phyloP scores from a whole-genome alignment of 192 early-diverging fungal genomes.

The Coemansia nantahalensis region DNA sequence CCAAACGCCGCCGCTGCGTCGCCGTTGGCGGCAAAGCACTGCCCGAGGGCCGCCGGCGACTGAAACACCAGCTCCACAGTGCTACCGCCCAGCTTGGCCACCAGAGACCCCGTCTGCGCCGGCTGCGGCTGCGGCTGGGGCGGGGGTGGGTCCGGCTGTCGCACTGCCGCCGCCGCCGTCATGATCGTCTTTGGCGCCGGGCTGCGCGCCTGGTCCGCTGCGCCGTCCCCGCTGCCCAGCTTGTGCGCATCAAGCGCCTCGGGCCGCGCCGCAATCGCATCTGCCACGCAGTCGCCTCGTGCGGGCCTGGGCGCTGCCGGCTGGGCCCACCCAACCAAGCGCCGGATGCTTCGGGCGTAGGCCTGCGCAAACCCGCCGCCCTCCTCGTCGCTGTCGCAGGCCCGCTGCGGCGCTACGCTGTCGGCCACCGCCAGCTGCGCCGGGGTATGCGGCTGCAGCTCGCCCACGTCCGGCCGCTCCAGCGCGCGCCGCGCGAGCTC shows the following conservation, averaged over 20 bases:
- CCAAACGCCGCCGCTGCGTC: conserved; percentile 19
- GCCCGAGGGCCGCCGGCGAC: conserved; percentile 15
- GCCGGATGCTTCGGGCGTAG: no score
- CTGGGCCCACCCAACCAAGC: no score
- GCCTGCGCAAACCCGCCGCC: background rate
- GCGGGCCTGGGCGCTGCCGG: no score
- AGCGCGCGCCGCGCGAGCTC: conserved; percentile 23
- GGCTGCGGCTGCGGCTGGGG: no score
- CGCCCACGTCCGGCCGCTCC: background rate
- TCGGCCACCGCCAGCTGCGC: background rate
- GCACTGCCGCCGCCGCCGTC: conserved; percentile 23
- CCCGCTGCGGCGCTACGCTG: background rate
- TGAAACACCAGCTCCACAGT: conserved; percentile 21
- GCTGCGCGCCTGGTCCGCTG: background rate
- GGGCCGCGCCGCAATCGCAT: no score
- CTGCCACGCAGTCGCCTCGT: no score
- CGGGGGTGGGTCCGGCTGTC: no score
- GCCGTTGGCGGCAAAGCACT: conserved; percentile 23
- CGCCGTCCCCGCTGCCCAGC: no score
- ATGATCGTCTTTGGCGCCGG: background rate
- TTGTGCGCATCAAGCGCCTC: no score
- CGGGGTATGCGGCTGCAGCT: conserved; percentile 19
- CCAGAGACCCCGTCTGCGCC: no score
- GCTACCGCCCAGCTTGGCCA: conserved; percentile 27
- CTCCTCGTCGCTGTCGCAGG: background rate